Evolutionary conservation across 495 filamentous ascomycete species (phyloP).

Genomic region (Trichoderma gamsii): DNA sequence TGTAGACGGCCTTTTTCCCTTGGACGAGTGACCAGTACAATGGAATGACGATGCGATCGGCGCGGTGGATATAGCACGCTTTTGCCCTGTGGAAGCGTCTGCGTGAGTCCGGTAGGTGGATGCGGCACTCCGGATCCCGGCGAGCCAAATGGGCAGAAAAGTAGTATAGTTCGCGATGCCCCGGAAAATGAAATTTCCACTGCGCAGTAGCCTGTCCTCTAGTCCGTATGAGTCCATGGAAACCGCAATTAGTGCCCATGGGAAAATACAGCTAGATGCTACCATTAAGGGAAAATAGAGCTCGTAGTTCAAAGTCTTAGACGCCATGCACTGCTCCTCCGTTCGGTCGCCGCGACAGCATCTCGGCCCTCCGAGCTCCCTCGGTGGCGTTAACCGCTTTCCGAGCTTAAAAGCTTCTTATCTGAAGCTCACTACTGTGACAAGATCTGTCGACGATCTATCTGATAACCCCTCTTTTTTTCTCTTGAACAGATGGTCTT

Average conservation of each 20-base stretch:
- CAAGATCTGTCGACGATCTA: neutral
- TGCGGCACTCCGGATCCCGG: neutral
- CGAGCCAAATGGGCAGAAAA: neutral
- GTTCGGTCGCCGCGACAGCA: neutral
- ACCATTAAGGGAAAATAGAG: neutral
- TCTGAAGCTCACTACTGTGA: neutral
- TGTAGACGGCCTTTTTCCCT: too few relatives aligned
- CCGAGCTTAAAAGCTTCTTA: neutral
- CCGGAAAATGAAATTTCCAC: slow-evolving; percentile 7
- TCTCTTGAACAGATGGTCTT: neutral
- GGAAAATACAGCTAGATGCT: neutral
- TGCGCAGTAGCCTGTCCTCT: neutral
- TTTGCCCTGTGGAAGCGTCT: too few relatives aligned
- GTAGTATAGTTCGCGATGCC: neutral
- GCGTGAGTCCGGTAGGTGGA: neutral
- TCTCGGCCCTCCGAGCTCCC: neutral
- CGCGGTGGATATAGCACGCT: too few relatives aligned
- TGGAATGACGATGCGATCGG: too few relatives aligned
- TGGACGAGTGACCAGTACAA: too few relatives aligned
- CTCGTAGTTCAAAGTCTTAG: neutral
- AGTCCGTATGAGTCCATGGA: neutral
- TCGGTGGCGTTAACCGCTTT: slow-evolving; percentile 10
- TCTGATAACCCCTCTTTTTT: neutral
- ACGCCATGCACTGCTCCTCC: neutral
- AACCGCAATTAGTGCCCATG: neutral